A percentile compares a stretch with the other conserved stretches of the same genome.
Conservation (phyloP, 257 asterid genomes). For the Petunia secreta region DNA sequence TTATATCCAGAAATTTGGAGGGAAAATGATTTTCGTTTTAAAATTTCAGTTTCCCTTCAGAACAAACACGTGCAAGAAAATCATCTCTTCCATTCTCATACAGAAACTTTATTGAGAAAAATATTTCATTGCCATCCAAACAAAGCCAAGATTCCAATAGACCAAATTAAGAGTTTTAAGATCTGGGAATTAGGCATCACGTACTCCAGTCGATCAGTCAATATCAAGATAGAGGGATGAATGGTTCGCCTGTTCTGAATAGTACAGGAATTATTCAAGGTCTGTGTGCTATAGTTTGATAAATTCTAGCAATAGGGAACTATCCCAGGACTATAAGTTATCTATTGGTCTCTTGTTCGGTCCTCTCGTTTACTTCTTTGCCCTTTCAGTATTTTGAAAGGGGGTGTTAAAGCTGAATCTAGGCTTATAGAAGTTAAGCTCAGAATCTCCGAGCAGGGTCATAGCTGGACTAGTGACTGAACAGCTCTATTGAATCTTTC, state of each 20-base stretch:
- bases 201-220: background rate
- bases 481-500: background rate
- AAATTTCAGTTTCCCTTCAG: slow-evolving; percentile 10
- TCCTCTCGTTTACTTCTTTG: background rate
- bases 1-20: no score
- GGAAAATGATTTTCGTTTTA: background rate
- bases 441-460: background rate
- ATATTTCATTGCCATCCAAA: background rate
- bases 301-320: background rate
- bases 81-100: background rate
- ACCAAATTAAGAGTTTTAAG: background rate
- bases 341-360: background rate
- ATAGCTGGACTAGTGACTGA: background rate
- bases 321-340: background rate
- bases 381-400: background rate
- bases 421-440: background rate
- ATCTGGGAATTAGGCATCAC: background rate
- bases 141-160: slow-evolving; percentile 3
- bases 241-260: background rate
- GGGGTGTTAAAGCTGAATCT: background rate
- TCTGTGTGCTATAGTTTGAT: background rate
- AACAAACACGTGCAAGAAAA: slow-evolving; percentile 9
- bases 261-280: background rate
- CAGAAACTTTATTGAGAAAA: background rate
- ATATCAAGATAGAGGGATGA: background rate